Base-by-base conservation (phyloP, 805 yeast genomes). In the Ogataea zsoltii region DNA sequence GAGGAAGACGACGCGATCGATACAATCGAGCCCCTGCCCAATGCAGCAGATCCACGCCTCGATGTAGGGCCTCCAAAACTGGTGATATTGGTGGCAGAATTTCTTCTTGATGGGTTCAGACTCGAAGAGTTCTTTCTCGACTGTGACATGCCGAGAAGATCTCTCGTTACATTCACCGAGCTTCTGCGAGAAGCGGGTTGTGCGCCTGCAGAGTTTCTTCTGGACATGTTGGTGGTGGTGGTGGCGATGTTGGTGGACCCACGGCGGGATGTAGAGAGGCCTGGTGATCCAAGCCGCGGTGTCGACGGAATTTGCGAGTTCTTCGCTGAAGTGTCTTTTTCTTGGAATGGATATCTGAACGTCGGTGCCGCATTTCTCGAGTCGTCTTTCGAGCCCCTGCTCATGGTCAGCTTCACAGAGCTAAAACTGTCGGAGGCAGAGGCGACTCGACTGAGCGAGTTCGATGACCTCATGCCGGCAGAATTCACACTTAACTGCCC, bases 331-430 rank as follows among this genome's bases (percentile, higher is more conserved):
- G 48, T 31, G 13, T 50, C 54, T 21, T 54, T 55, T 1, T 83
- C 87, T 58, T 83, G 88, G 58, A 85, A 85, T 0, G 92, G 92
- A 13, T 80, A 69, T 57, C 94, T 72, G 60, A 85, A 85, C 38
- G 68, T 75, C 2, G 85, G 86, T 1, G 73, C 67, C n/a, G 29
- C 38, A 18, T 34, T 40, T 14, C 47, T 21, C 3, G 51, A 39
- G 10, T 48, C 61, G 28, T 55, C 63, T 34, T 44, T 53, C 1
- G 50, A 44, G 1, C 36, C 21, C 7, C 45, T 43, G n/a, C 42
- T 39, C 14, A n/a, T 4, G 16, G 41, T 39, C 36, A 29, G 29
- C 31, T 40, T 39, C n/a, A 52, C 11, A 11, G 53, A 50, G n/a
- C 31, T 33, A 11, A 36, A 28, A 16, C 51, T 46, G 4, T 47